Percentiles rank a stretch among this genome's conserved stretches.
Evolutionary conservation across 78 protist species (phyloP).

Genomic region (Speleostelium caveatum): DNA sequence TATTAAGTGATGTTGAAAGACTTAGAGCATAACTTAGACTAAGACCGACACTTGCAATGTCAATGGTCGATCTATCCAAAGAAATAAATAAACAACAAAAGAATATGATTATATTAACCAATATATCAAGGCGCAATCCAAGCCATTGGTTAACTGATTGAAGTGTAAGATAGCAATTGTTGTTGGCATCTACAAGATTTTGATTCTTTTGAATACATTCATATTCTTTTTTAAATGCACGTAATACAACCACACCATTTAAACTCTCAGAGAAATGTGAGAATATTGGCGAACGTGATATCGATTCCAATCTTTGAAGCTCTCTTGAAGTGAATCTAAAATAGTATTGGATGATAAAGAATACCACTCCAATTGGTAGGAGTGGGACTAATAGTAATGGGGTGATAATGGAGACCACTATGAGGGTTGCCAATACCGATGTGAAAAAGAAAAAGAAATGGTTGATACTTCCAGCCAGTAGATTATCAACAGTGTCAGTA

Average conservation of each 20-base stretch:
- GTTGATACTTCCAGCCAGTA: neutral
- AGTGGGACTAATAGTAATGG: slow-evolving; percentile 9
- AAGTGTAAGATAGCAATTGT: neutral
- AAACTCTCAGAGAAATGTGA: slow-evolving; percentile 85
- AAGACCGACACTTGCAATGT: slow-evolving; percentile 67
- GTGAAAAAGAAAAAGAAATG: neutral
- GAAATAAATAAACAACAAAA: slow-evolving; percentile 47
- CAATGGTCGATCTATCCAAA: neutral
- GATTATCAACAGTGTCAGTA: slow-evolving; percentile 70
- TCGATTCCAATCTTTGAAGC: slow-evolving; percentile 85
- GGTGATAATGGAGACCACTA: neutral
- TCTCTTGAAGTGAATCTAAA: slow-evolving; percentile 67
- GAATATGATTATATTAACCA: slow-evolving; percentile 54
- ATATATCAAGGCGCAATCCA: slow-evolving; percentile 79
- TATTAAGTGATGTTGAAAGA: slow-evolving; percentile 46
- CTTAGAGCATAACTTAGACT: slow-evolving; percentile 65
- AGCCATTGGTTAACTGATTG: slow-evolving; percentile 80
- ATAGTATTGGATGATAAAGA: slow-evolving; percentile 27
- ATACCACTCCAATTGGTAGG: neutral
- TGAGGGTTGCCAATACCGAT: slow-evolving; percentile 6
- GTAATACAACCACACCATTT: slow-evolving; percentile 25
- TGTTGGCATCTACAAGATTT: neutral
- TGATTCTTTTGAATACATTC: neutral
- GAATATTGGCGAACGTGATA: slow-evolving; percentile 87
- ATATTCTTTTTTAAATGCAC: neutral